phyloP scores from a whole-genome alignment of 2,329 filamentous ascomycete species.

The Cercospora brassicicola region DNA sequence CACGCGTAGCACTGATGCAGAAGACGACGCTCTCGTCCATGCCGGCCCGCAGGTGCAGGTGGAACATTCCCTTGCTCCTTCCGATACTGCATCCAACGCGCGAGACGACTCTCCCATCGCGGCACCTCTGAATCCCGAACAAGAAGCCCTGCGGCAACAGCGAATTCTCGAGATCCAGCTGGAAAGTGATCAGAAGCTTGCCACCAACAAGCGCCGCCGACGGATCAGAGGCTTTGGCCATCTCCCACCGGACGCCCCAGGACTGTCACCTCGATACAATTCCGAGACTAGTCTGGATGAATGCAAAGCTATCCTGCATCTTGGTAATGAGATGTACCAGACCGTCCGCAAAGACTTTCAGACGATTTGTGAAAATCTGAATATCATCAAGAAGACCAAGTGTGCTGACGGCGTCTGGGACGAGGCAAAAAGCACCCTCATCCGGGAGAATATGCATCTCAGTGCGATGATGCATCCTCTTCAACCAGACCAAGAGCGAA shows the following conservation, averaged over 20 bases:
- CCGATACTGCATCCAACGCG: not conserved
- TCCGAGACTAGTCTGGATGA: slow-evolving; percentile 82
- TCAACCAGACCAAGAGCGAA: slow-evolving; percentile 60
- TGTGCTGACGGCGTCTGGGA: slow-evolving; percentile 74
- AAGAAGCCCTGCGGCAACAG: slow-evolving; percentile 27
- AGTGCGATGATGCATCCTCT: slow-evolving; percentile 59
- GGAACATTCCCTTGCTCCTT: not conserved
- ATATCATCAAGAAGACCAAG: slow-evolving; percentile 72
- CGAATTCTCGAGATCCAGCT: slow-evolving; percentile 39
- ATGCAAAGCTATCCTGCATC: slow-evolving; percentile 66
- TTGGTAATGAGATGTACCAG: slow-evolving; percentile 65
- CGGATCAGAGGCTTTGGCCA: slow-evolving; percentile 68
- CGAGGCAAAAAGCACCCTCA: slow-evolving; percentile 64
- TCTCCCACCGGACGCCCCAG: slow-evolving; percentile 65
- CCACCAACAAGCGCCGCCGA: slow-evolving; percentile 64
- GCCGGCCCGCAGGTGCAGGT: not conserved
- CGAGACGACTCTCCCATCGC: slow-evolving; percentile 1
- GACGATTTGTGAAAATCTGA: slow-evolving; percentile 65
- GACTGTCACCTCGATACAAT: slow-evolving; percentile 67
- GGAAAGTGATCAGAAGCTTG: slow-evolving; percentile 61
- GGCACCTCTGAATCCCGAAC: slow-evolving; percentile 22
- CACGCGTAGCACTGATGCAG: not conserved
- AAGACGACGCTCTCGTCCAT: not conserved
- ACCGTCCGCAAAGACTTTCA: slow-evolving; percentile 67
- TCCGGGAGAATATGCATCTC: slow-evolving; percentile 65